Conservation (phyloP, 2,329 filamentous ascomycete genomes). For the Venturia asperata region DNA sequence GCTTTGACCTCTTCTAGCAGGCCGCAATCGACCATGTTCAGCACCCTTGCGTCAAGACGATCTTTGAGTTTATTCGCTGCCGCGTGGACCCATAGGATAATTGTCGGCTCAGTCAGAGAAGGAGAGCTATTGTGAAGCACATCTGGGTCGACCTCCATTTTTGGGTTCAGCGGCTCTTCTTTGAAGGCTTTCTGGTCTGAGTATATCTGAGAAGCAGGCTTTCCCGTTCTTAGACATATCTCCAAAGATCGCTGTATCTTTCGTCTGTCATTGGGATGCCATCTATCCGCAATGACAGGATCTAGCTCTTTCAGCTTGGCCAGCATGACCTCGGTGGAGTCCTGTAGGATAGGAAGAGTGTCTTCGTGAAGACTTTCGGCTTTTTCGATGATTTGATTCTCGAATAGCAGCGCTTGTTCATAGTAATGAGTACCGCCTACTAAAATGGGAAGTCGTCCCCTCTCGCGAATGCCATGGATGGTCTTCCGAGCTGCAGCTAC, state of each 20-base stretch:
- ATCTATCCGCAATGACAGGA: slow-evolving; percentile 78
- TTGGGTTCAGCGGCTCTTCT: not conserved
- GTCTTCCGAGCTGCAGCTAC: slow-evolving; percentile 59
- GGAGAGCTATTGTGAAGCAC: not conserved
- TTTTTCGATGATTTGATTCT: slow-evolving; percentile 55
- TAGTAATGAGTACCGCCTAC: slow-evolving; percentile 97
- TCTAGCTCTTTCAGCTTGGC: slow-evolving; percentile 71
- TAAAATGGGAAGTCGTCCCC: slow-evolving; percentile 78
- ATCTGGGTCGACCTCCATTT: not conserved
- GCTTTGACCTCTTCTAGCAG: slow-evolving; percentile 55
- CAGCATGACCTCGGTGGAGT: slow-evolving; percentile 63
- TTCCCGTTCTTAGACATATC: slow-evolving; percentile 79
- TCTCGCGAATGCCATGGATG: slow-evolving; percentile 69
- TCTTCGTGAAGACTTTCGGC: slow-evolving; percentile 29
- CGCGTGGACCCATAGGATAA: slow-evolving; percentile 85
- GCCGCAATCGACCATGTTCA: slow-evolving; percentile 69
- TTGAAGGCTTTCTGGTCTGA: slow-evolving; percentile 54
- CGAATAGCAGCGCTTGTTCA: slow-evolving; percentile 78
- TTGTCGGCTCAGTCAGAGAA: slow-evolving; percentile 47
- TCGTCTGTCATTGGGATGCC: slow-evolving; percentile 88
- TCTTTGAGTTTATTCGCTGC: slow-evolving; percentile 59
- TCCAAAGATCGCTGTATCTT: slow-evolving; percentile 87
- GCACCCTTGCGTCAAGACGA: slow-evolving; percentile 69
- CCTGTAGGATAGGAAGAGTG: slow-evolving; percentile 58
- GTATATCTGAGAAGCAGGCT: slow-evolving; percentile 78